phyloP scores from a whole-genome alignment of 257 asterid genomes.

The Solanum sitiens region DNA sequence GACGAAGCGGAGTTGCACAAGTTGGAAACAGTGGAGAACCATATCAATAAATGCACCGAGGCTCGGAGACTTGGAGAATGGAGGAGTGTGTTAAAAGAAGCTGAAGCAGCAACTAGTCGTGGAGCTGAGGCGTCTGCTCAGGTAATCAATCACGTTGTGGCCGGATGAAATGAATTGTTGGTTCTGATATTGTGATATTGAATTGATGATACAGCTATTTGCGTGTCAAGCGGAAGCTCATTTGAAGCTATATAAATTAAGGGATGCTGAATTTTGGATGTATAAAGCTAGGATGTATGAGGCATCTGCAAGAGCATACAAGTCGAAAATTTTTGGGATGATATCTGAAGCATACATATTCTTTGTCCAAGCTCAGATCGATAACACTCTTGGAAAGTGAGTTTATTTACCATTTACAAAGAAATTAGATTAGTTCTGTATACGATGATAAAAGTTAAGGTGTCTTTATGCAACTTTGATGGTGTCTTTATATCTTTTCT shows the following conservation, averaged over 20 bases:
- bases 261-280: constrained; percentile 26
- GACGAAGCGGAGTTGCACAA: too few species aligned
- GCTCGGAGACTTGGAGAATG: constrained; percentile 21
- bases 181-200: background rate
- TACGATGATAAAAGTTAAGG: too few species aligned
- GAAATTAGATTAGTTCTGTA: too few species aligned
- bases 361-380: constrained; percentile 39
- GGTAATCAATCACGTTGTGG: constrained; percentile 16
- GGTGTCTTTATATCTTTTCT: too few species aligned
- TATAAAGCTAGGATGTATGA: constrained; percentile 17
- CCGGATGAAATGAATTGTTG: too few species aligned
- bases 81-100: constrained; percentile 49
- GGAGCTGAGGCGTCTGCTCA: constrained; percentile 75
- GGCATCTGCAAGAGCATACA: constrained; percentile 3
- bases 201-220: constrained; percentile 37
- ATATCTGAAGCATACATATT: constrained; percentile 43
- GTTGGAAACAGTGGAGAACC: too few species aligned
- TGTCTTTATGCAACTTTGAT: too few species aligned
- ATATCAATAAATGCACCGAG: too few species aligned
- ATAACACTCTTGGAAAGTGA: constrained; percentile 54
- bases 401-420: background rate
- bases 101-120: constrained; percentile 50
- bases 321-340: constrained; percentile 46
- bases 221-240: constrained; percentile 68
- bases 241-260: constrained; percentile 48